Base-by-base conservation (phyloP, 78 protist species). In the Neovahlkampfia damariscottae region DNA sequence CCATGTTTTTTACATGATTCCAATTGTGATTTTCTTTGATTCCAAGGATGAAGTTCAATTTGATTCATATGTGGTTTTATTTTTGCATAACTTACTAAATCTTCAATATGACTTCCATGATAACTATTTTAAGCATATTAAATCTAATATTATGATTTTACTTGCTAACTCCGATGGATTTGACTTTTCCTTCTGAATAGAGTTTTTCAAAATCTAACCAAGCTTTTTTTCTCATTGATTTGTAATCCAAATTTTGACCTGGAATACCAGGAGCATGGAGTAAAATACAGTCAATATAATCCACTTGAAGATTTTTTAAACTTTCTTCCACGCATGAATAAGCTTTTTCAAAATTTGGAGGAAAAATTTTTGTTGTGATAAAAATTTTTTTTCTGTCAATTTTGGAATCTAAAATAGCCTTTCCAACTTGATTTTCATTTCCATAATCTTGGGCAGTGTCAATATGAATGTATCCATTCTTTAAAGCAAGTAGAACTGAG, bases 401-500 rank as follows among this genome's bases (percentile, higher is more conserved):
- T 36, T 87, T 62, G 32, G 72, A 70, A 28, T 50, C 35, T 28
- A 8, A 3, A 3, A 90, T 30, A n/a, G 84, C 93, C 31, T 31
- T 72, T 4, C 94, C 94, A 62, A 88, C 82, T 62, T 87, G 90
- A 8, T 38, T 38, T 74, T 90, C 91, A 72, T 90, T 90, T 40
- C 41, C 30, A 39, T 90, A 90, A 32, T 34, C 37, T n/a, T 50
- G 29, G 29, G 94, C 94, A 58, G 90, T 69, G 77, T 90, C 94
- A 30, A 90, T 41, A 39, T 75, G 92, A 29, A 85, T 78, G 74
- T 88, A 90, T 90, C 79, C 94, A 10, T 74, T 59, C 2, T 39
- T 32, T 0, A 85, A 30, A 10, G 89, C 90, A 29, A n/a, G n/a
- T n/a, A n/a, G n/a, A n/a, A n/a, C n/a, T n/a, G n/a, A n/a, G n/a